A percentile compares a stretch with the other conserved stretches of the same genome.
These are phyloP conservation scores for Phytophthora tubulina DNA, from an alignment of 352 stramenopile species.

Conservation along the genomic window DNA sequence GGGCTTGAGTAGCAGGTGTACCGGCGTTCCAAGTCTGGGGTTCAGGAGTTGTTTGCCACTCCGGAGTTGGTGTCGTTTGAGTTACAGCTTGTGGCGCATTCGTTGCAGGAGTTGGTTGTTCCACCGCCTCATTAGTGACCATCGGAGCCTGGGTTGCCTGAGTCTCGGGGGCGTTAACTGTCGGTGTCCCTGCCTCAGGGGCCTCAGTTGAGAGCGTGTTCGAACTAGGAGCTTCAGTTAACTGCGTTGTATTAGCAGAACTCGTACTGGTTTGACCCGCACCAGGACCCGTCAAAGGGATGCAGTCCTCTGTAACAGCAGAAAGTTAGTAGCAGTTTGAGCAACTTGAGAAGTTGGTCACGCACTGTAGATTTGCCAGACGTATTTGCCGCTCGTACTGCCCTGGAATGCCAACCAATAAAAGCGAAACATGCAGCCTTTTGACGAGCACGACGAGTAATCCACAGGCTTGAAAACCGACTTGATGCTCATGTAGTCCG, in stretches of 20 bases:
- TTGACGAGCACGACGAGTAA: slow-evolving; percentile 35
- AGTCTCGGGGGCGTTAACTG: background rate
- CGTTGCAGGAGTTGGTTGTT: too few species aligned
- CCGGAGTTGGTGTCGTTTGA: too few species aligned
- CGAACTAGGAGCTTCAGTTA: background rate
- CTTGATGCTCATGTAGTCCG: slow-evolving; percentile 34
- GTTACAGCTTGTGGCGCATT: too few species aligned
- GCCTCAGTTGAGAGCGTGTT: background rate
- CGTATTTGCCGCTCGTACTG: slow-evolving; percentile 23
- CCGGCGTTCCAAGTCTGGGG: background rate
- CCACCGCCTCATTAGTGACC: too few species aligned
- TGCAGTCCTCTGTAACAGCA: slow-evolving; percentile 25
- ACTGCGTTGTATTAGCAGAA: slow-evolving; percentile 2
- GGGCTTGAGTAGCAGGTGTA: background rate
- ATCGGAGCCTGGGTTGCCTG: background rate
- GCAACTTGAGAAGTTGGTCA: background rate
- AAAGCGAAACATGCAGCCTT: slow-evolving; percentile 43
- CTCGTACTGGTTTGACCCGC: slow-evolving; percentile 16
- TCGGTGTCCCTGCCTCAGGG: background rate
- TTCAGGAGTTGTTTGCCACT: background rate
- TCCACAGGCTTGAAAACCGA: slow-evolving; percentile 39
- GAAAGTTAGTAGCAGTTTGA: background rate
- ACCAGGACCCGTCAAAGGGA: slow-evolving; percentile 21
- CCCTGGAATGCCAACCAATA: slow-evolving; percentile 46
- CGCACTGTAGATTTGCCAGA: slow-evolving; percentile 48